Percentiles rank a stretch among this genome's conserved stretches.
phyloP scores from a whole-genome alignment of 2,329 filamentous ascomycete genomes.

The Alternaria infectoria region DNA sequence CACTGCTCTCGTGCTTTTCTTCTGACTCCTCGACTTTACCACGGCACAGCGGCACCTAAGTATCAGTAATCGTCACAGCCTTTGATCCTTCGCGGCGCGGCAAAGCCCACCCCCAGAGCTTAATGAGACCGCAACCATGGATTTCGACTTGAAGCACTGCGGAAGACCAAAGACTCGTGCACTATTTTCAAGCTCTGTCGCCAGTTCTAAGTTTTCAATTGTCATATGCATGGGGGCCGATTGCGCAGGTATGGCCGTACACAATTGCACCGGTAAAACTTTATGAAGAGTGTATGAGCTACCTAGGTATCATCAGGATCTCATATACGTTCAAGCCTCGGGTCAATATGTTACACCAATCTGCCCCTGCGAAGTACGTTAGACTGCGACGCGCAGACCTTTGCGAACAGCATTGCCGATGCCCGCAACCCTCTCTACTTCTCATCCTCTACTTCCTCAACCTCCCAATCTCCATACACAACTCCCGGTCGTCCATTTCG shows the following conservation, averaged over 20 bases:
- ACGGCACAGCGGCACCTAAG: neutral
- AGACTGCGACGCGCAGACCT: too few species aligned
- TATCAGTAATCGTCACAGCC: neutral
- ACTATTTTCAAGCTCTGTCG: too few species aligned
- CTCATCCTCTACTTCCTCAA: neutral
- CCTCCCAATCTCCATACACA: neutral
- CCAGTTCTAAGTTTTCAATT: too few species aligned
- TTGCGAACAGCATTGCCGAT: too few species aligned
- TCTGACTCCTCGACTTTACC: neutral
- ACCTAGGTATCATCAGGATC: too few species aligned
- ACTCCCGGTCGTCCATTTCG: neutral
- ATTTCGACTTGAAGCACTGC: neutral
- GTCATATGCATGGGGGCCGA: too few species aligned
- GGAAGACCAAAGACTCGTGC: neutral
- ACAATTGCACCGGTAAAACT: too few species aligned
- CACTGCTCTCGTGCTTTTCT: neutral
- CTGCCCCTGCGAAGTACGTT: too few species aligned
- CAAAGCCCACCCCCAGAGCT: neutral
- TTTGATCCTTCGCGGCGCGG: neutral
- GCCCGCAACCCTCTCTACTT: neutral
- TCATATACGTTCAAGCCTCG: neutral
- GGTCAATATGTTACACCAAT: too few species aligned
- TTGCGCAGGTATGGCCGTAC: too few species aligned
- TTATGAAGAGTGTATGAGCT: too few species aligned
- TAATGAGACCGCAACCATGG: neutral